A percentile compares a stretch with the other conserved stretches of the same genome.
These are phyloP conservation scores for Gillenia trifoliata DNA, from an alignment of 306 rosid species.

Conservation along the genomic window DNA sequence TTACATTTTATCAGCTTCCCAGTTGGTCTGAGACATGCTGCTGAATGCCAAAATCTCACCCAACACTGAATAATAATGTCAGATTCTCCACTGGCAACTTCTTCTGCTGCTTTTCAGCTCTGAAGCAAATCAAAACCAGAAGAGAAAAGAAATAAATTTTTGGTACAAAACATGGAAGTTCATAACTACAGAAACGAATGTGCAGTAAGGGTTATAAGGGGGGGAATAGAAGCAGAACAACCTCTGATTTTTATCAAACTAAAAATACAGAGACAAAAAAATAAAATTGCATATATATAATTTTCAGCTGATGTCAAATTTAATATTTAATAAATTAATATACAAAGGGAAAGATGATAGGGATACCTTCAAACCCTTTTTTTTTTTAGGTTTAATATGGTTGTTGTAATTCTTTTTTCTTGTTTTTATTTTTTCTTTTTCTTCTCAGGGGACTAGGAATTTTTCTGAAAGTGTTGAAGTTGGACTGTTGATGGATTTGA, in stretches of 20 bases:
- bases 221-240: slow-evolving; percentile 29
- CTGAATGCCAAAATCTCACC: slow-evolving; percentile 15
- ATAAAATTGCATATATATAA: not conserved
- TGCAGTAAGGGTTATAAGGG: slow-evolving; percentile 17
- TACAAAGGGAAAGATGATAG: slow-evolving; percentile 29
- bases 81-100: slow-evolving; percentile 21
- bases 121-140: slow-evolving; percentile 28
- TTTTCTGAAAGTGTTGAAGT: slow-evolving; percentile 16
- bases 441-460: not conserved
- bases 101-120: slow-evolving; percentile 20
- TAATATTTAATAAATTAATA: slow-evolving; percentile 26
- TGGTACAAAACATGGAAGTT: slow-evolving; percentile 18
- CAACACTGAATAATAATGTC: slow-evolving; percentile 20
- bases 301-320: slow-evolving; percentile 13
- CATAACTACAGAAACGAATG: slow-evolving; percentile 20
- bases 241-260: slow-evolving; percentile 29
- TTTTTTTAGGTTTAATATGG: not conserved
- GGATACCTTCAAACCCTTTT: slow-evolving; percentile 31
- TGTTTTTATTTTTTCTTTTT: not conserved
- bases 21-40: slow-evolving; percentile 97
- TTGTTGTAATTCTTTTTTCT: not conserved
- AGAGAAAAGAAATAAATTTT: slow-evolving; percentile 29
- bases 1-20: slow-evolving; percentile 99
- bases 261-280: slow-evolving; percentile 17
- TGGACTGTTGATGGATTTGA: slow-evolving; percentile 22